Base-by-base conservation (phyloP, 1,284 basidiomycete genomes). In the Papiliotrema flavescens region DNA sequence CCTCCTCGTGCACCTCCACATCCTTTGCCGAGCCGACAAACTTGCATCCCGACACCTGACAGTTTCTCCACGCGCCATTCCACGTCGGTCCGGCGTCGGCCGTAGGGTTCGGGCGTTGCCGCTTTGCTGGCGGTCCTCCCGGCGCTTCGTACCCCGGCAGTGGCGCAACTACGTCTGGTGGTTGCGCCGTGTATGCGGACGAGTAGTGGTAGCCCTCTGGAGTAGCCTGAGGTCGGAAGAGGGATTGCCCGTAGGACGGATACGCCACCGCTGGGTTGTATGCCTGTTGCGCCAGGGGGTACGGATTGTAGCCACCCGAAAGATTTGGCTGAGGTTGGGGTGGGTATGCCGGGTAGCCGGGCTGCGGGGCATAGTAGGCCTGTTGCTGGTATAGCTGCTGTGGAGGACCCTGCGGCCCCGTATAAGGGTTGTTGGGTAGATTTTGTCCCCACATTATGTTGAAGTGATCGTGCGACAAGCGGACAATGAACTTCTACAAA, bases 1-100 rank as follows among this genome's bases (percentile, higher is more conserved):
- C 92, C 84, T 91, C 92, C 82, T 87, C 89, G 70, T 95, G 92
- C 20, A 82, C 80, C 70, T 90, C 85, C 4, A 94, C 83, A 26
- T 84, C 79, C 66, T 88, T 88, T 39, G 80, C 79, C 7, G 88
- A 85, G 23, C 89, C 90, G 26, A 80, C 79, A 67, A 90, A 96
- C 8, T 74, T 70, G 72, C 91, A 95, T 15, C 82, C 82, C 36
- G 79, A 79, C 57, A 86, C 79, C 1, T 81, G 81, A 74, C 91
- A 95, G 51, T 72, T 74, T 47, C 71, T 54, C 72, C 71, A 76
- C 32, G 67, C 59, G 8, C 34, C 34, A 15, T 26, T 37, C 17
- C 26, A 36, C 49, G 15, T 41, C 55, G 13, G 40, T n/a, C 2
- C 45, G 23, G 0, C 26, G 5, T 14, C 24, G 4, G 24, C 14